A percentile compares a stretch with the other conserved stretches of the same genome.
Conservation (phyloP, 495 filamentous ascomycete species). For the Trichocladium antarcticum region DNA sequence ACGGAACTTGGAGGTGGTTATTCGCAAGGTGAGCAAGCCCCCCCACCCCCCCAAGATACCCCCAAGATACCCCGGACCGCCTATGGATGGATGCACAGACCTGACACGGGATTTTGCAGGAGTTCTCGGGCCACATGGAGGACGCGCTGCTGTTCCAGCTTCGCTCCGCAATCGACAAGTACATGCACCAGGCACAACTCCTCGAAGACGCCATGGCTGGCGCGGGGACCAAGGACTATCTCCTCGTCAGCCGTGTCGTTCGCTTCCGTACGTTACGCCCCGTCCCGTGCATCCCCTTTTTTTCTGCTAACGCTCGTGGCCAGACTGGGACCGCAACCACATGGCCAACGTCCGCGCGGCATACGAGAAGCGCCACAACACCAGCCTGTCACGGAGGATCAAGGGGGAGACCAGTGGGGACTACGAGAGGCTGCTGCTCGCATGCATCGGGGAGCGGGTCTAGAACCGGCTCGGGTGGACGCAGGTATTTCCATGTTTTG, state of each 20-base stretch:
- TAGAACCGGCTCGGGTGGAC: neutral
- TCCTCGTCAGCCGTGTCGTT: constrained; percentile 62
- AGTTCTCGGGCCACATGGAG: constrained; percentile 90
- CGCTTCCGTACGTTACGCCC: constrained; percentile 34
- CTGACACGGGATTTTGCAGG: constrained; percentile 25
- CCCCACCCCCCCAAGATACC: too few relatives aligned
- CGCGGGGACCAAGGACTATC: constrained; percentile 71
- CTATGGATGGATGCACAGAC: neutral
- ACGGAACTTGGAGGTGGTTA: constrained; percentile 53
- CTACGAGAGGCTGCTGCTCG: constrained; percentile 60
- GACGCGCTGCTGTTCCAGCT: constrained; percentile 70
- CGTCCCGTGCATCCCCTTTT: neutral
- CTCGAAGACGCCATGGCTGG: constrained; percentile 83
- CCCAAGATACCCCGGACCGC: too few relatives aligned
- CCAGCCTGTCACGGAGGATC: constrained; percentile 53
- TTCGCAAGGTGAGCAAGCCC: constrained; percentile 44
- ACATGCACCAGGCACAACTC: constrained; percentile 65
- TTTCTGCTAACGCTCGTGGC: neutral
- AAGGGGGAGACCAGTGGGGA: constrained; percentile 78
- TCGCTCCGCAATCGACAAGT: constrained; percentile 62
- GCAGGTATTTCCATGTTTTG: neutral
- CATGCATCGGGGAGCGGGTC: constrained; percentile 35
- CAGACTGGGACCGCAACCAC: constrained; percentile 61
- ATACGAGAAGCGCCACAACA: constrained; percentile 53
- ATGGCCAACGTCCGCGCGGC: constrained; percentile 62